Evolutionary conservation across 495 filamentous ascomycete species (phyloP), one percentile per base, ranked within the genome.

Genomic region (Aspergillus campestris): DNA sequence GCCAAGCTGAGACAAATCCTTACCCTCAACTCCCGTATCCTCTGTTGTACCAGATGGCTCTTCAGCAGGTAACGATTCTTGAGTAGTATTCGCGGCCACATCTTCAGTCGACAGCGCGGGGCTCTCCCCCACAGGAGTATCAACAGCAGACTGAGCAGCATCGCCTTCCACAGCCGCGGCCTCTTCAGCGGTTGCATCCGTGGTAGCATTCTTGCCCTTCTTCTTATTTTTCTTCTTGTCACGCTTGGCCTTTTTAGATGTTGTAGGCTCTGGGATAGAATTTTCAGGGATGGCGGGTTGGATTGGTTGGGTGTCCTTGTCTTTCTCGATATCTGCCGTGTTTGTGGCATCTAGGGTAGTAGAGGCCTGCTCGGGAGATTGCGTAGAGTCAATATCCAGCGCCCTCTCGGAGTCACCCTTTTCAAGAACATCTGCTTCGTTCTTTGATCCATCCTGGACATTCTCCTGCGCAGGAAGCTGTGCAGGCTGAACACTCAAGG

Each of bases 211-310:
- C 47, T 64, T 62, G 18, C 42, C 47, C 56, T 64, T 64, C 40
- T 61, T 66, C 47, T 66, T 24, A 24, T 24, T 63, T 53, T 65
- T 65, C 42, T 60, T 62, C 45, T 65, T 63, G 34, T 60, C 56
- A 12, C 51, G 49, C 48, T 65, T 64, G 10, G 59, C 54, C 34
- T 70, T 69, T 47, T 68, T 71, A 7, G 57, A 54, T 4, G 4
- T 24, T 24, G 18, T 24, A 2, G 18, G 4, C 1, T 24, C 18
- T 24, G 18, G 18, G 18, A 24, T 4, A 24, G 18, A 2, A 24
- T 24, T 4, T 24, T 24, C 18, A 4, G 18, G 18, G 18, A 24
- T 24, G 18, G 18, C 18, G 18, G 18, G 18, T 24, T 24, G 18
- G 4, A 24, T 24, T 24, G 18, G 4, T 4, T 24, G 18, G 18